Evolutionary conservation across 2,329 filamentous ascomycete genomes (phyloP).

Genomic region (Fusarium goolgardi): DNA sequence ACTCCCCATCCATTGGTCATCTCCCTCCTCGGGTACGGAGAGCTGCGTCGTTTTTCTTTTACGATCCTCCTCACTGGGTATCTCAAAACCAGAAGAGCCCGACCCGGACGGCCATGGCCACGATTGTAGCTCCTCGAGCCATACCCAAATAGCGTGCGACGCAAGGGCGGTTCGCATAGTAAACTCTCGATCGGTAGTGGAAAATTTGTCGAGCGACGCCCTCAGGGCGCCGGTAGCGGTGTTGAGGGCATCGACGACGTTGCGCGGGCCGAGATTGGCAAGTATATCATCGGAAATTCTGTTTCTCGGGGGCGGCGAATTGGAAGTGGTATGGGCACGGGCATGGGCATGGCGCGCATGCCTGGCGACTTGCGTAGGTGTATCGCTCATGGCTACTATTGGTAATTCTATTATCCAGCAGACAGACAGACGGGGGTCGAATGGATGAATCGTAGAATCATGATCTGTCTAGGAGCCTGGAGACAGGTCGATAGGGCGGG

Average conservation of each 20-base stretch:
- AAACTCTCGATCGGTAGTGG: constrained; percentile 75
- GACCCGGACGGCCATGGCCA: constrained; percentile 67
- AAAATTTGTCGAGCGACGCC: constrained; percentile 71
- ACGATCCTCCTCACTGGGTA: constrained; percentile 55
- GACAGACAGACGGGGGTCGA: constrained; percentile 35
- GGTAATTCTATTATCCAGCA: constrained; percentile 26
- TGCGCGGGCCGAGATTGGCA: constrained; percentile 68
- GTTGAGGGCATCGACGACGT: constrained; percentile 70
- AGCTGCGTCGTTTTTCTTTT: constrained; percentile 53
- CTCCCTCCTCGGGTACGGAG: constrained; percentile 38
- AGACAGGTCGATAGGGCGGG: constrained; percentile 42
- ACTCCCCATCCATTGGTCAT: constrained; percentile 72
- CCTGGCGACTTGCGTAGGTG: constrained; percentile 48
- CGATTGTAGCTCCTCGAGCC: constrained; percentile 75
- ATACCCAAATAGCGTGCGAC: constrained; percentile 76
- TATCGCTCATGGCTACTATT: constrained; percentile 51
- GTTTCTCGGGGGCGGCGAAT: constrained; percentile 59
- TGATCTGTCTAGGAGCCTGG: constrained; percentile 48
- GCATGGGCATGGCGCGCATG: constrained; percentile 47
- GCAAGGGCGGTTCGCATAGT: constrained; percentile 76
- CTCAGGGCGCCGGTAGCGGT: constrained; percentile 64
- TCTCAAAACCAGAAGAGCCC: constrained; percentile 66
- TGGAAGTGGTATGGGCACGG: constrained; percentile 24
- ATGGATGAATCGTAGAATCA: constrained; percentile 42
- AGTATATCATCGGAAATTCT: constrained; percentile 68